Evolutionary conservation across 148 eudicot genomes (phyloP), one percentile per base, ranked within the genome.

Genomic region (Vaccinium darrowii): DNA sequence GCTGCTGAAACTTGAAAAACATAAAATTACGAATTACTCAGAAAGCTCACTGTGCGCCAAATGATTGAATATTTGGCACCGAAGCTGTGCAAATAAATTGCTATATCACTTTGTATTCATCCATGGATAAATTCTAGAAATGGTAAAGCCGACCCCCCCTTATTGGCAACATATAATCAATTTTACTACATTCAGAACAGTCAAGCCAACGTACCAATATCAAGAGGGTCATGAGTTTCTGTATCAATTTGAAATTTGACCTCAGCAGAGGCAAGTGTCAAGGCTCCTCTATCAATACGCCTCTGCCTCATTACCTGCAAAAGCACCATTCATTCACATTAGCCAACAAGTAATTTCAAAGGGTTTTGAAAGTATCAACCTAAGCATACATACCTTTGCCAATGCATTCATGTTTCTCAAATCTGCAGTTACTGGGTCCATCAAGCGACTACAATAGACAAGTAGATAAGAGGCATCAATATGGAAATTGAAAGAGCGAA

Each of bases 231-330:
- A 84, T 95, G 99, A 90, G 99, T 97, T 87, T 97, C 98, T 18
- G 99, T 95, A 90, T 95, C 99, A 88, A 97, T 95, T 86, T 97
- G 96, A 75, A 97, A 97, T 84, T 97, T 95, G 77, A 95, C 99
- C 95, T 97, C 98, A 78, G 99, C 99, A 73, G 99, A 97, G 88
- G 98, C 98, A 88, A 97, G 98, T 33, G 99, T 97, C 81, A 97
- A 80, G 79, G 99, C 99, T 75, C 99, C 99, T 88, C 98, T 94
- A 7, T 97, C 98, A 86, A 97, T 97, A 82, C 99, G 98, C 81
- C 94, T 92, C 83, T 91, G 94, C 92, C 99, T 94, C 99, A 97
- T 93, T 85, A 91, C 91, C 99, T 97, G 84, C 33, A 76, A 78
- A 80, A 79, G 77, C 15, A 30, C 18, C 84, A 21, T 14, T 30